Evolutionary conservation across 345 rosid genomes (phyloP), one percentile per base, ranked within the genome.

Genomic region (Eucalyptus cloeziana): DNA sequence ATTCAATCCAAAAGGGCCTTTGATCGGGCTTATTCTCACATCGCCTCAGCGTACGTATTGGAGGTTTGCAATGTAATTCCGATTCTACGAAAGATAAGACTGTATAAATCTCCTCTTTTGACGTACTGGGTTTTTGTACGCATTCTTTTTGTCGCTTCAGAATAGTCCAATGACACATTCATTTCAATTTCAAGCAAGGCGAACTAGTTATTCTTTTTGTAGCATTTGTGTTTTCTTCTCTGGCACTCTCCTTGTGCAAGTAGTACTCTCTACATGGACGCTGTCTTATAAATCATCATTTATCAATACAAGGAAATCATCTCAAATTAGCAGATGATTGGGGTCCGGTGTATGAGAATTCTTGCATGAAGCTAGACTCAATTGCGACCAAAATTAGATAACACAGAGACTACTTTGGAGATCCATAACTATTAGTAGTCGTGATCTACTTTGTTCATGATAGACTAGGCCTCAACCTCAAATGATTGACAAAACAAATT

Each of bases 391-490:
- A 71, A 37, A 71, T 37, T 71, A 71, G 81, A 37, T 33, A 71
- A 19, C 25, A 17, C 0, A 5, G 27, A 19, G 81, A 37, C 27
- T 71, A 10, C 25, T 37, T 37, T 71, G 3, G 45, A 71, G 45
- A 71, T 71, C 8, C 81, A 37, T 71, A 40, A 19, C 27, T 1
- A 0, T 71, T 17, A 2, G 33, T 33, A 40, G 25, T 71, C 13
- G 1, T 71, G 0, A 37, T 71, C 0, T 37, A 71, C 44, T 71
- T 71, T 1, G 13, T 19, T 19, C 25, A 1, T 5, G 27, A 37
- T 71, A 37, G 13, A 37, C 81, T 71, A 37, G 25, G 22, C 27
- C 81, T 37, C 14, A 3, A 71, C 21, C 13, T 19, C 13, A 19
- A 31, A 71, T 69, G 80, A 16, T 31, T 0, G 2, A 69, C 1